Evolutionary conservation across 345 rosid species (phyloP), one percentile per base, ranked within the genome.

Genomic region (Eucalyptus erythrocorys): DNA sequence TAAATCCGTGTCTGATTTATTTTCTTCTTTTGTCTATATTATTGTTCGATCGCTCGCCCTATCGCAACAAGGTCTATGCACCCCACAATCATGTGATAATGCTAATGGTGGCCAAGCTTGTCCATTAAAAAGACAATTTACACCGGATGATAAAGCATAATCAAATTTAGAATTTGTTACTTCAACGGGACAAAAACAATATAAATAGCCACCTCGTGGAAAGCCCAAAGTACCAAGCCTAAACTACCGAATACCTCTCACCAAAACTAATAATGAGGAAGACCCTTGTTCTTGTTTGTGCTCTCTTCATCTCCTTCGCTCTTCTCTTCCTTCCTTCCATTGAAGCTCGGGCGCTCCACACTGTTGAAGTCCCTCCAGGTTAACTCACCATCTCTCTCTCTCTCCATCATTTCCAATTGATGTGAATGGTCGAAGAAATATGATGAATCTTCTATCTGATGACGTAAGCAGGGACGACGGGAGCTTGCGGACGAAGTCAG

Each of bases 401-500:
- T 40, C 21, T 86, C 19, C n/a, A 6, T 61, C 87, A 50, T 50
- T 50, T 50, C 53, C 26, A 26, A 59, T 59, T 5, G n/a, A 47
- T 37, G 34, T 6, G 66, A 59, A 13, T 37, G 27, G n/a, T 19
- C 26, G 81, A 34, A 71, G 81, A 71, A 68, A 68, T 34, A 34
- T 19, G 7, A 17, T 68, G 80, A 16, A 68, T 68, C 80, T 34
- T 68, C 11, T 34, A 17, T 37, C 11, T 34, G 26, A 34, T 37
- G 21, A 9, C 2, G 43, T 34, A 21, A 71, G 81, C 81, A 71
- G n/a, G 81, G 1, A 71, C 11, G 6, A 26, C 2, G 1, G 12
- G 3, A 17, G 0, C 0, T 50, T 21, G 80, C 3, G 2, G 3
- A 4, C 12, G 24, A 10, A 0, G 53, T 50, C 0, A 13, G 2